Evolutionary conservation across 2,329 filamentous ascomycete species (phyloP).

Genomic region (Colletotrichum phormii): DNA sequence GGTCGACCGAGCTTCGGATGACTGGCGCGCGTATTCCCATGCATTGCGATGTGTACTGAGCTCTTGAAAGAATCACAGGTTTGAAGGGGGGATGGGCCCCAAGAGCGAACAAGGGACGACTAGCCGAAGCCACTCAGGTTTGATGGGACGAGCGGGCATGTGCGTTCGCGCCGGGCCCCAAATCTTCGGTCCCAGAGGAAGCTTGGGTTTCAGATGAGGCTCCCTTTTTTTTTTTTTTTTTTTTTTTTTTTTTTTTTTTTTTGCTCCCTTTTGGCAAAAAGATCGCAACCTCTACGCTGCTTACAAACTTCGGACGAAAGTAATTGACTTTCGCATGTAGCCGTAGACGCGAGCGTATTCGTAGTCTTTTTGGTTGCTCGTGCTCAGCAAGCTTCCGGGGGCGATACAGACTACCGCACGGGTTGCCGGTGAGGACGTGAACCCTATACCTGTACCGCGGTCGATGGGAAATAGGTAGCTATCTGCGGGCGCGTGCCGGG

Average conservation of each 20-base stretch:
- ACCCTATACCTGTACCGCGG: not conserved
- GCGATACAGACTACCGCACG: not conserved
- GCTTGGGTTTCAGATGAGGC: slow-evolving; percentile 19
- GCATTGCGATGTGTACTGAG: not conserved
- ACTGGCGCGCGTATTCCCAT: not conserved
- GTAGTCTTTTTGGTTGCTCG: not conserved
- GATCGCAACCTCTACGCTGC: not conserved
- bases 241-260: not conserved
- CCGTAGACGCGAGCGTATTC: not conserved
- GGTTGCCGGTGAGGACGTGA: slow-evolving; percentile 8
- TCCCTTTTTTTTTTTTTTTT: not conserved
- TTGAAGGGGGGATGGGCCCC: not conserved
- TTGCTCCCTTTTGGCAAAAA: not conserved
- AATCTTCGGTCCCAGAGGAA: slow-evolving; percentile 19
- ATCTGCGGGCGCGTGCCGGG: too few species aligned
- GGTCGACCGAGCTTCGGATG: not conserved
- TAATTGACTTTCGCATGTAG: slow-evolving; percentile 28
- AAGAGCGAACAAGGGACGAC: not conserved
- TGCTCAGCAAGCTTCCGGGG: slow-evolving; percentile 16
- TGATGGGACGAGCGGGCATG: slow-evolving; percentile 10
- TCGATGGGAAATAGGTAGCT: not conserved
- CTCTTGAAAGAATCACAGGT: not conserved
- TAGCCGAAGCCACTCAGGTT: slow-evolving; percentile 2
- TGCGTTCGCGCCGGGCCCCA: slow-evolving; percentile 10
- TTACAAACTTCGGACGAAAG: not conserved